Evolutionary conservation across 495 filamentous ascomycete species (phyloP), one percentile per base, ranked within the genome.

Genomic region (Chlorociboria aeruginascens): DNA sequence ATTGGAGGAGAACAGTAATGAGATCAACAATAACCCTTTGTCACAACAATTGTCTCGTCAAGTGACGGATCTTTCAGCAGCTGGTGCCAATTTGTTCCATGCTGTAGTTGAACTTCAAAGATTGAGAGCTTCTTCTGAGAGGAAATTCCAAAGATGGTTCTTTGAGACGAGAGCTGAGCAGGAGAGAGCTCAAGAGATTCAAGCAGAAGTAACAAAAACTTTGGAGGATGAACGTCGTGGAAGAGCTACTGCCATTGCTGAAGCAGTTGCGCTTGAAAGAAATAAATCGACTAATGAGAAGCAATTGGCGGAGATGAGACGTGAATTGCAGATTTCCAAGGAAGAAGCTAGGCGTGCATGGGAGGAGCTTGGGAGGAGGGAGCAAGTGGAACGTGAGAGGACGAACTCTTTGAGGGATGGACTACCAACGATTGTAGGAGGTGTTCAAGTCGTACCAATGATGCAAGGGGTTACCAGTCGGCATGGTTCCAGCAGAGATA

Each of bases 141-240:
- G 93, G 32, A 97, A 97, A 60, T 98, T 98, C 61, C 93, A 97
- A 63, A 81, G 93, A 35, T 98, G 92, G 92, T 96, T 96, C 66
- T 93, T 94, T 60, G 92, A 98, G 56, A 94, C 86, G 2, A 79
- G 89, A 38, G 73, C 79, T 34, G 89, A 96, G 48, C 78, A 93
- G 55, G 92, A 98, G 68, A 81, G 84, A 10, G 68, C 80, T 34
- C 81, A 85, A 50, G 92, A 96, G 61, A 70, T 85, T n/a, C 84
- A 86, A 46, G 86, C 74, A n/a, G 78, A 86, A 55, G 68, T 92
- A 14, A 81, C 95, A 58, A 69, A 73, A 20, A 77, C 79, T 25
- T 64, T 98, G 29, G 73, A 81, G 28, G 67, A 79, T 14, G 89
- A 96, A 61, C 74, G 85, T 28, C 74, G 80, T 49, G 76, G 71